Base-by-base conservation (phyloP, 2,329 filamentous ascomycete genomes). In the Calonectria crousiana region DNA sequence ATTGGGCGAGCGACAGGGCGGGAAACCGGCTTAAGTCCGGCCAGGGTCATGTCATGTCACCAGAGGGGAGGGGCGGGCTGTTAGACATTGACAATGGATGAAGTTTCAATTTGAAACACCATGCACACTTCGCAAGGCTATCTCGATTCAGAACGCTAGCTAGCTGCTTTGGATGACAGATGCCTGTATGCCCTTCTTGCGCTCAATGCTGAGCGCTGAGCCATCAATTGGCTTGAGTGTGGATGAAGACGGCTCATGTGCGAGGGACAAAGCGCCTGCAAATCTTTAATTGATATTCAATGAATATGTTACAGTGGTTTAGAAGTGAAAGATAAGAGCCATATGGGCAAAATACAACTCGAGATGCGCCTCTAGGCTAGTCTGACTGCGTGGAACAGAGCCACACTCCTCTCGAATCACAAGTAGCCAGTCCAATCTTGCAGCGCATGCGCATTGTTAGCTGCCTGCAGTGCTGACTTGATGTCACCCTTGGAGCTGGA, bases 401-500 rank as follows among this genome's bases (percentile, higher is more conserved):
- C 3, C 10, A 23, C 38, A 58, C 38, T 32, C 53, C 32, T 34
- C 32, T 34, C 32, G 23, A 38, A 36, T 58, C 32, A 58, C 53
- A 34, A 20, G 53, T 36, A 58, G 8, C 53, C 53, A n/a, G 53
- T 58, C 53, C 53, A 58, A 34, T 58, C 53, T 5, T 58, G 53
- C 53, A 58, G 28, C 11, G 53, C 30, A 34, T 34, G 18, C 16
- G 53, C 53, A n/a, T 58, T 58, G 53, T 58, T 58, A 16, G 53
- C 30, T 26, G 53, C 53, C 20, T 36, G 53, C 53, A 58, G 6
- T 20, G 53, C 53, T n/a, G 53, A 30, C 30, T 58, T 58, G 53
- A 58, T 26, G 53, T 58, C n/a, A 30, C 53, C 53, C 32, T 62
- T 38, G n/a, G 52, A 49, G 67, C 30, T 62, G 67, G n/a, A 38